Base-by-base conservation (phyloP, 768 basidiomycete species). In the Leccinum broughii region DNA sequence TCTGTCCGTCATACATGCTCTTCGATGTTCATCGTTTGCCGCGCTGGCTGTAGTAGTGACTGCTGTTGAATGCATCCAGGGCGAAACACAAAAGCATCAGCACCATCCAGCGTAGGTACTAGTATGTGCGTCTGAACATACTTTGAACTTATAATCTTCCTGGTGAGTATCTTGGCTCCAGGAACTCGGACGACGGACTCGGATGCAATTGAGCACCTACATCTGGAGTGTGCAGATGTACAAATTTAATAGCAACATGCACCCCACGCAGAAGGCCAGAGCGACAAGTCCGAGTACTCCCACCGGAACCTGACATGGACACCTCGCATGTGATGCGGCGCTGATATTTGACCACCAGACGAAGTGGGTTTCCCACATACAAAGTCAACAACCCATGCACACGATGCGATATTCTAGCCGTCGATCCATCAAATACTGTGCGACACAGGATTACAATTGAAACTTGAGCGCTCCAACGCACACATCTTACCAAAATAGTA, bases 201-300 rank as follows among this genome's bases (percentile, higher is more conserved):
- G 32, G 3, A 32, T 32, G 32, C 32, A 32, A 32, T 32, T 4
- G 32, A 32, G 9, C 3, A 32, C 32, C 32, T 32, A 32, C 48
- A 55, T 60, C 66, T 55, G 22, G 50, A 48, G 48, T 30, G 6
- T 44, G 32, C 39, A 37, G 41, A 50, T 52, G 22, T 20, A 57
- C 34, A 51, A 8, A 28, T 54, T 35, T 46, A 32, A 54, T 46
- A 41, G 26, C 34, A 22, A 51, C 49, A 54, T 51, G 39, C 61
- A 46, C 26, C 32, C 49, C 41, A 59, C 51, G n/a, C 20, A 51
- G 48, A 51, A 8, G 22, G 26, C 13, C 17, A 48, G 44, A 32
- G 20, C 35, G 35, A 35, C 15, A 35, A 22, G 35, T 28, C 24
- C 32, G n/a, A 41, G 22, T 46, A 26, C 17, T 30, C 24, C 56